phyloP scores from a whole-genome alignment of 2,329 filamentous ascomycete genomes.

The Cladosporium sp. region DNA sequence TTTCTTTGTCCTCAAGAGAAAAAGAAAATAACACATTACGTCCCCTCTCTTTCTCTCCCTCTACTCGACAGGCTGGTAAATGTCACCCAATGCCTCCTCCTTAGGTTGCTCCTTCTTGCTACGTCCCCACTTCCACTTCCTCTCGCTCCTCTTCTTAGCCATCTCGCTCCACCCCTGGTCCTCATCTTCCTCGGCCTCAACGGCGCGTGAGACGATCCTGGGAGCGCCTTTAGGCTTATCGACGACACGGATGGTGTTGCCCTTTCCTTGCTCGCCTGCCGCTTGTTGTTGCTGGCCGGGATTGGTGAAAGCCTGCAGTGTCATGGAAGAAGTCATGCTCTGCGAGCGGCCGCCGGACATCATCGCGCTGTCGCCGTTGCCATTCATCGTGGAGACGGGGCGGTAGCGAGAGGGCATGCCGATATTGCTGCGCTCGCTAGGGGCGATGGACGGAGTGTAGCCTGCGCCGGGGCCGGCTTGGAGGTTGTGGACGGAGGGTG shows the following conservation, averaged over 20 bases:
- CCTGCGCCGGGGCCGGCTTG: constrained; percentile 42
- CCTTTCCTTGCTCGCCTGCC: constrained; percentile 15
- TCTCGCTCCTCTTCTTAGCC: constrained; percentile 32
- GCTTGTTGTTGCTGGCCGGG: constrained; percentile 9
- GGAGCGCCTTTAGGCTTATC: constrained; percentile 35
- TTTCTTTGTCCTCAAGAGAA: neutral
- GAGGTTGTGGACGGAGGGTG: constrained; percentile 35
- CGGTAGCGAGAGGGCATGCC: constrained; percentile 87
- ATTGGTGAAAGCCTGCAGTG: constrained; percentile 26
- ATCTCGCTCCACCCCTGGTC: constrained; percentile 34
- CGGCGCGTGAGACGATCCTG: constrained; percentile 17
- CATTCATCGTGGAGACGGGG: constrained; percentile 60
- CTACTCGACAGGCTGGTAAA: constrained; percentile 20
- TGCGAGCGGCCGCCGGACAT: constrained; percentile 33
- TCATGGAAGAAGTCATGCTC: constrained; percentile 32
- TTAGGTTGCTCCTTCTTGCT: constrained; percentile 22
- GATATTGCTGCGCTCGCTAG: constrained; percentile 90
- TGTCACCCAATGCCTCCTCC: constrained; percentile 24
- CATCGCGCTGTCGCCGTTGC: constrained; percentile 14
- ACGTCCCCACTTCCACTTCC: constrained; percentile 26
- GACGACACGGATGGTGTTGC: constrained; percentile 31
- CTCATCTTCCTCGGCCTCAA: constrained; percentile 33
- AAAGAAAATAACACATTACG: neutral
- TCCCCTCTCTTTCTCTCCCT: neutral
- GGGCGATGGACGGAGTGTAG: constrained; percentile 88